phyloP scores from a whole-genome alignment of 2,329 filamentous ascomycete species.

The Cladosporium sp. region DNA sequence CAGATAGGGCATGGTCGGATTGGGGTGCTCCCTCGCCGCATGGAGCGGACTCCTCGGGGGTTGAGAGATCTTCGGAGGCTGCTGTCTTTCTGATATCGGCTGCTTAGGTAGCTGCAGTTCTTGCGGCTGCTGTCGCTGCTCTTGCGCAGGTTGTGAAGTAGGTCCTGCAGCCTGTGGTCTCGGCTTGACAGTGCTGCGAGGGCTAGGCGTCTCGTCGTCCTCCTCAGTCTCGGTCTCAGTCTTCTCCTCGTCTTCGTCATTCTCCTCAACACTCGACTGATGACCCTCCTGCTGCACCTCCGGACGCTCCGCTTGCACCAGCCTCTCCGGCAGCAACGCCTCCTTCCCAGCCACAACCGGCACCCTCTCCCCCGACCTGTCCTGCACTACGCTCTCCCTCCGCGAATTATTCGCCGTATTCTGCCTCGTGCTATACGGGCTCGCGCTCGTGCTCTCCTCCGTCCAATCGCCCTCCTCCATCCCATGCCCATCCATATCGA shows the following conservation, averaged over 20 bases:
- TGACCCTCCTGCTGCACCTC: background rate
- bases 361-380: constrained; percentile 17
- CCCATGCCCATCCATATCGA: constrained; percentile 24
- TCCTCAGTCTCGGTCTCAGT: constrained; percentile 1
- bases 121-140: constrained; percentile 9
- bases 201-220: constrained; percentile 3
- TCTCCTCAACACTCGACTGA: background rate
- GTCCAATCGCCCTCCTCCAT: constrained; percentile 31
- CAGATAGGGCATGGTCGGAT: constrained; percentile 24
- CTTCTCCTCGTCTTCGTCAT: constrained; percentile 4
- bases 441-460: constrained; percentile 31
- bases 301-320: background rate
- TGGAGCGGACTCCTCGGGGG: constrained; percentile 17
- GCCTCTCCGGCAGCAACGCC: background rate
- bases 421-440: constrained; percentile 31
- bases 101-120: constrained; percentile 2
- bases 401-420: constrained; percentile 33
- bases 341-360: background rate
- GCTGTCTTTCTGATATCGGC: background rate
- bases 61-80: constrained; percentile 2
- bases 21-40: constrained; percentile 20
- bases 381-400: constrained; percentile 22
- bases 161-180: background rate
- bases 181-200: constrained; percentile 1
- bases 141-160: background rate